Evolutionary conservation across 1,284 basidiomycete species (phyloP).

Genomic region (Papiliotrema terrestris): DNA sequence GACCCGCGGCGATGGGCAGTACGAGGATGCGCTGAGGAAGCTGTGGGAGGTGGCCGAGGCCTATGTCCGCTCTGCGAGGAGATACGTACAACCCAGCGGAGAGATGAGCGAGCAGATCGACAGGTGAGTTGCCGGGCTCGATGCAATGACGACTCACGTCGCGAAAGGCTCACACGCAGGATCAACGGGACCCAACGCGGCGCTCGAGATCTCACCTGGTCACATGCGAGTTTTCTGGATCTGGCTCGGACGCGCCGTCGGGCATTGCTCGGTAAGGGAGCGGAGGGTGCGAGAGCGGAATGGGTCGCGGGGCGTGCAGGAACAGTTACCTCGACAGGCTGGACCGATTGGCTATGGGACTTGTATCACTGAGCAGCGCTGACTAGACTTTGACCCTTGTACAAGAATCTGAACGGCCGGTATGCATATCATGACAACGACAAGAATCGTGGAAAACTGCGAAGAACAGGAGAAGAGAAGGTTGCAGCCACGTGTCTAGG

Average conservation of each 20-base stretch:
- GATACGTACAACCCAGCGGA: slow-evolving; percentile 27
- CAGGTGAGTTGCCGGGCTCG: slow-evolving; percentile 30
- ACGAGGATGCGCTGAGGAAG: slow-evolving; percentile 14
- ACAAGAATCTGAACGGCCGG: not conserved
- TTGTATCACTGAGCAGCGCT: not conserved
- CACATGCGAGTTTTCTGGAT: slow-evolving; percentile 43
- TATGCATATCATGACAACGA: slow-evolving; percentile 4
- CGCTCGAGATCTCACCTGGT: slow-evolving; percentile 50
- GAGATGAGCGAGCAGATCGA: slow-evolving; percentile 51
- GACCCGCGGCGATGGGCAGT: too few relatives aligned
- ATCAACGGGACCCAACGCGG: slow-evolving; percentile 31
- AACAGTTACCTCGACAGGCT: not conserved
- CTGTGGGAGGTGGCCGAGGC: slow-evolving; percentile 39
- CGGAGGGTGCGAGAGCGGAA: too few relatives aligned
- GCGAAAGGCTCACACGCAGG: slow-evolving; percentile 8
- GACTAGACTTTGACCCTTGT: not conserved
- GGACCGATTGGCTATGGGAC: not conserved
- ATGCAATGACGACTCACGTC: too few relatives aligned
- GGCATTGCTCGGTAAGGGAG: not conserved
- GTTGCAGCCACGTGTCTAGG: not conserved
- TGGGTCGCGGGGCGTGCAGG: not conserved
- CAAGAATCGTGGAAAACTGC: not conserved
- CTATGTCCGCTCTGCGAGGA: slow-evolving; percentile 36
- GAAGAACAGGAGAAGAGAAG: not conserved
- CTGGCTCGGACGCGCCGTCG: slow-evolving; percentile 21